Conservation (phyloP, 2,329 filamentous ascomycete species). For the Capronia americana region DNA sequence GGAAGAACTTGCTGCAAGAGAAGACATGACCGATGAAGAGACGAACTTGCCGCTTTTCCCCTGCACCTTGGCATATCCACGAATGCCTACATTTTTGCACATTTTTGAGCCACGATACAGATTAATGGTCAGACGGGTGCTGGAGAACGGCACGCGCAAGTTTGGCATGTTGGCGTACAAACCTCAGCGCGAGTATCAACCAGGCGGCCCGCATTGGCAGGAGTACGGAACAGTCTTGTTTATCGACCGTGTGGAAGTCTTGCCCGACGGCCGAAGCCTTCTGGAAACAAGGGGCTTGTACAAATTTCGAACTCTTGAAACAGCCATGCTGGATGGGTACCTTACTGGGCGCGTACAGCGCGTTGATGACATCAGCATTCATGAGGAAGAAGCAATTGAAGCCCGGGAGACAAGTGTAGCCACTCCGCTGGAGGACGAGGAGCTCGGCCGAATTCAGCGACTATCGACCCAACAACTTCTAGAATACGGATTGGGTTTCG, state of each 20-base stretch:
- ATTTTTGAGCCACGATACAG: conserved; percentile 93
- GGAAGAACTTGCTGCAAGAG: conserved; percentile 64
- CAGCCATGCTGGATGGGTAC: conserved; percentile 76
- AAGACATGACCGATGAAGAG: conserved; percentile 59
- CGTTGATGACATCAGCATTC: conserved; percentile 79
- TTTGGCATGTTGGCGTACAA: conserved; percentile 88
- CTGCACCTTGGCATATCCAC: conserved; percentile 80
- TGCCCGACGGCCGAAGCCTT: conserved; percentile 80
- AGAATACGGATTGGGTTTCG: conserved; percentile 69
- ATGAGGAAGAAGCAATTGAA: conserved; percentile 80
- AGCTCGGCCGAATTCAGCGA: conserved; percentile 52
- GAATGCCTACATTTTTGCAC: conserved; percentile 83
- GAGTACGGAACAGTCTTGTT: conserved; percentile 79
- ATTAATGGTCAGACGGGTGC: conserved; percentile 80
- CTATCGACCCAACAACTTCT: conserved; percentile 76
- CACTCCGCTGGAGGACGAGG: conserved; percentile 44
- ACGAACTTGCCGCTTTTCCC: conserved; percentile 76
- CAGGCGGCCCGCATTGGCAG: conserved; percentile 65
- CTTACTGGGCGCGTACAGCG: conserved; percentile 75
- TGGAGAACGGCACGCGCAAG: conserved; percentile 71
- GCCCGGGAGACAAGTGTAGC: conserved; percentile 65
- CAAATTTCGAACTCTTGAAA: conserved; percentile 73
- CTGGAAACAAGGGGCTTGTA: conserved; percentile 78
- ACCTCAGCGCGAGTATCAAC: conserved; percentile 57
- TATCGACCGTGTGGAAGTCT: conserved; percentile 74